Base-by-base conservation (phyloP, 495 filamentous ascomycete species). In the Hypoxylon cercidicola region DNA sequence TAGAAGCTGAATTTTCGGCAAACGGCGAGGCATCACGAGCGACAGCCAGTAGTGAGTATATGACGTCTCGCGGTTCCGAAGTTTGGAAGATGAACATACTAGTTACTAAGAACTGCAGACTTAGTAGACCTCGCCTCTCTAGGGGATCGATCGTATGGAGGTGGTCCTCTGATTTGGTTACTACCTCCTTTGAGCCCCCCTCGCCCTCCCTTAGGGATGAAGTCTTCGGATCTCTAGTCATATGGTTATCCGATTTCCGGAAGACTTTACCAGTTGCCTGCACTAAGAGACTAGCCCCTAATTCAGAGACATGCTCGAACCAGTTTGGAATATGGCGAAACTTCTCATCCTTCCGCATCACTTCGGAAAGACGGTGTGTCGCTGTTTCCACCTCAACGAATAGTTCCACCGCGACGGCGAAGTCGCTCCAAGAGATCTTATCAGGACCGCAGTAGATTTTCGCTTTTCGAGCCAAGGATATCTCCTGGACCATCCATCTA, bases 231-330 rank as follows among this genome's bases (percentile, higher is more conserved):
- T 11, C 10, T 32, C 9, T 32, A 32, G 8, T 10, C 30, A 7
- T 11, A 40, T 40, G 46, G 12, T 15, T 20, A 10, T 16, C 18
- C 1, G 32, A 51, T 40, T 41, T 35, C 16, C 72, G 62, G 40
- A 75, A 79, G 1, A 79, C 53, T 9, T 70, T 68, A 1, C 55
- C 64, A 0, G 70, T 75, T 2, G 72, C 72, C 5, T 76, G 51
- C 1, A 79, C 75, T 1, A 79, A 49, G 8, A 72, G 60, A 23
- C 70, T 74, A 2, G 77, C 77, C 0, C 75, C 74, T 1, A 79
- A 70, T 16, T 55, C 66, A 4, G 68, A 68, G 2, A 74, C 62
- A 61, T 77, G 45, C 39, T 73, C 75, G 23, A 62, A 70, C 47
- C 60, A 63, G 2, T 30, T 13, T 16, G 60, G 60, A 4, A 54